These are phyloP conservation scores for Omphalotus olearius DNA, from an alignment of 1,284 basidiomycete species.

Conservation along the genomic window DNA sequence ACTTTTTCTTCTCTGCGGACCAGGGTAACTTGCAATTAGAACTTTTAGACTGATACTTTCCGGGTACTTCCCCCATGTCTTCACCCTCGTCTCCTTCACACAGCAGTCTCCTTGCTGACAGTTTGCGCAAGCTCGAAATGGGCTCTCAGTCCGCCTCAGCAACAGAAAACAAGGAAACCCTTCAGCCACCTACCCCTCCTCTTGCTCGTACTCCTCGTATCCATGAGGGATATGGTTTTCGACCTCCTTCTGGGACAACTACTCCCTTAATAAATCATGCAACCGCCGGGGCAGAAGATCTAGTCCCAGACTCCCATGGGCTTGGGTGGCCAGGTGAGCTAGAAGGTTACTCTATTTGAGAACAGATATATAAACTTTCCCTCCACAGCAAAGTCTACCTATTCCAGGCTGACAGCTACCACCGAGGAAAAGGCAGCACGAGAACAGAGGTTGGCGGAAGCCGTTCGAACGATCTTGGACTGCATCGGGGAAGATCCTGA, in stretches of 20 bases:
- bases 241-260: conserved; percentile 60
- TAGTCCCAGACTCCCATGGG: conserved; percentile 67
- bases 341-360: conserved; percentile 4
- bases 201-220: conserved; percentile 32
- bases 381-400: conserved; percentile 80
- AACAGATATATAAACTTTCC: conserved; percentile 9
- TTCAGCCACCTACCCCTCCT: conserved; percentile 3
- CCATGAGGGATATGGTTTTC: conserved; percentile 80
- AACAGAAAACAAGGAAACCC: not conserved
- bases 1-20: no score
- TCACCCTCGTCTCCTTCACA: conserved; percentile 4
- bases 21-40: no score
- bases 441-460: conserved; percentile 76
- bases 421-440: conserved; percentile 68
- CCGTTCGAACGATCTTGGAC: conserved; percentile 91
- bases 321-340: conserved; percentile 89
- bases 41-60: no score
- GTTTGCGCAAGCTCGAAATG: conserved; percentile 12
- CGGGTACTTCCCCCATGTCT: no score
- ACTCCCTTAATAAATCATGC: conserved; percentile 45
- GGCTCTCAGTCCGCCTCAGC: not conserved
- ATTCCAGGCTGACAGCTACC: conserved; percentile 79
- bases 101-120: conserved; percentile 11
- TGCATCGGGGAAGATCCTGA: conserved; percentile 99
- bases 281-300: conserved; percentile 16